phyloP scores from a whole-genome alignment of 345 rosid genomes.

The Alliaria petiolata region DNA sequence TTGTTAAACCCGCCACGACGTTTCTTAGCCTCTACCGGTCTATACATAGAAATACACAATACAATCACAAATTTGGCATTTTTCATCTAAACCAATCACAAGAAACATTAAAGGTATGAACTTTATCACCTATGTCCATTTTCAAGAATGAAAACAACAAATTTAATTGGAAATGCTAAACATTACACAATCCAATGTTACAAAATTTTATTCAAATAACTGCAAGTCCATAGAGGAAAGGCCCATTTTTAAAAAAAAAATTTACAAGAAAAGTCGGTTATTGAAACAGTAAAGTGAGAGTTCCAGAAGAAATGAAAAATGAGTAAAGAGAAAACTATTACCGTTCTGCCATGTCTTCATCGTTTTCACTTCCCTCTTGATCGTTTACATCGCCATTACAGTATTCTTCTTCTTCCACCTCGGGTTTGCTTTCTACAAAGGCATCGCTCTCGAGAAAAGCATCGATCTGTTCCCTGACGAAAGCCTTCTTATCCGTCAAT shows the following conservation, averaged over 20 bases:
- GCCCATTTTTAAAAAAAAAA: too few relatives aligned
- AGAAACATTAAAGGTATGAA: neutral
- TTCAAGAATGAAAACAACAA: neutral
- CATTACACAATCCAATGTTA: neutral
- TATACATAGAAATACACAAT: neutral
- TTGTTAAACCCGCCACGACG: constrained; percentile 64
- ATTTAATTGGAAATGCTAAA: neutral
- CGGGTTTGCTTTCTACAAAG: constrained; percentile 21
- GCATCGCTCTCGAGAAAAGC: constrained; percentile 45
- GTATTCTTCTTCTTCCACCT: constrained; percentile 22
- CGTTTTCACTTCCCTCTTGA: constrained; percentile 18
- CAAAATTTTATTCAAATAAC: neutral
- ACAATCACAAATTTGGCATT: neutral
- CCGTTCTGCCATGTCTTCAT: constrained; percentile 29
- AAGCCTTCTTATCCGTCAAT: constrained; percentile 54
- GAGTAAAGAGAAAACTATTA: constrained; percentile 5
- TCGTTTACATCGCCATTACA: constrained; percentile 23
- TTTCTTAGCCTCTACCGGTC: constrained; percentile 45
- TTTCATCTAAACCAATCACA: neutral
- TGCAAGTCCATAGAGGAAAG: neutral
- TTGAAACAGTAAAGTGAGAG: too few relatives aligned
- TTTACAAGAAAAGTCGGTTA: neutral
- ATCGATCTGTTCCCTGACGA: constrained; percentile 70
- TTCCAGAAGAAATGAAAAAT: too few relatives aligned
- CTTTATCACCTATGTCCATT: neutral